Evolutionary conservation across 768 basidiomycete species (phyloP), one percentile per base, ranked within the genome.

Genomic region (Serendipita sp.): DNA sequence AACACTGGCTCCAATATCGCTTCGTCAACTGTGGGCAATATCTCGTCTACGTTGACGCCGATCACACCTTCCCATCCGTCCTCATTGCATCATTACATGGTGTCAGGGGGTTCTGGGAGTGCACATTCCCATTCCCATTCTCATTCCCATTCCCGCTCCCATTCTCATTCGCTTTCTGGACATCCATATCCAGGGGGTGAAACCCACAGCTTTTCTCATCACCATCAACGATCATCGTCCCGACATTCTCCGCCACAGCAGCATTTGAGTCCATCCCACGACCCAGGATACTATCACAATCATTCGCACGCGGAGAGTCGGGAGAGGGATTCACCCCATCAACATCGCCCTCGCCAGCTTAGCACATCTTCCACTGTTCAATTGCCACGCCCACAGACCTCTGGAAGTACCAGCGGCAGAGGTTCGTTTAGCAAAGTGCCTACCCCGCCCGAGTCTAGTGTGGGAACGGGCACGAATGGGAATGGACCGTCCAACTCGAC

Each of bases 21-120:
- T 41, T 41, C 41, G 41, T 5, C 7, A 13, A 35, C 28, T 34
- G 56, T n/a, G 35, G 56, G 56, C 10, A 37, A 35, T 8, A 30
- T 60, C 8, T 24, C 56, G 37, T 28, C 56, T 8, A 60, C 56
- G n/a, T 37, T 60, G 28, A 60, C 56, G 30, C 56, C 56, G 16
- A 60, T 60, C 56, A 60, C 56, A n/a, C 56, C 56, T 10, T 60
- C 56, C 5, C 56, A 60, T 60, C 56, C 56, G n/a, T 60, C 56
- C 37, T 60, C 56, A 10, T 35, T 60, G 28, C 56, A 60, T 60
- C 56, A 60, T 35, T 60, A 60, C 32, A 35, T 35, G 30, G 56
- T 60, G 30, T 60, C 56, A 30, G 56, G 56, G 28, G 56, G 28
- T 11, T 51, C 48, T 51, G 56, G 56, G 35, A 30, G 28, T 8